Evolutionary conservation across 1,139 yeast species (phyloP).

Genomic region (Saccharomyces hybrid): DNA sequence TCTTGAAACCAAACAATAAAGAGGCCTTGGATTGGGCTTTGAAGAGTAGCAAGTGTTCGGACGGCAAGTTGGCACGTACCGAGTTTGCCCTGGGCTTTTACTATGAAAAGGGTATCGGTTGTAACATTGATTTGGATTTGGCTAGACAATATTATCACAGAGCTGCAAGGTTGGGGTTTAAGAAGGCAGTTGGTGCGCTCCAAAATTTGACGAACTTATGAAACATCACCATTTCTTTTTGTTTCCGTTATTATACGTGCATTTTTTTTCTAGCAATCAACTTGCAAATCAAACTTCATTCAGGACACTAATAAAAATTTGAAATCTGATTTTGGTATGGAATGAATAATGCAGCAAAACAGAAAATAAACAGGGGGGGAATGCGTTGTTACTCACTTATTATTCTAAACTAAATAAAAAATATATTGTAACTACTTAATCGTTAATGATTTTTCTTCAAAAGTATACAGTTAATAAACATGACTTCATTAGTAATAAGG

Average conservation of each 20-base stretch:
- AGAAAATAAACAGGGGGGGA: not conserved
- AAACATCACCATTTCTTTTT: not conserved
- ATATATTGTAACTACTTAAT: not conserved
- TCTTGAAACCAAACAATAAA: constrained; percentile 62
- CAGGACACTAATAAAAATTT: not conserved
- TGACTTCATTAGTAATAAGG: not conserved
- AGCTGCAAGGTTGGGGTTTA: constrained; percentile 56
- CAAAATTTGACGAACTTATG: not conserved
- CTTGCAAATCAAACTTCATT: not conserved
- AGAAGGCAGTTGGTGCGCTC: constrained; percentile 38
- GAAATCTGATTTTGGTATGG: not conserved
- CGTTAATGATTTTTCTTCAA: not conserved
- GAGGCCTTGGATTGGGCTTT: constrained; percentile 72
- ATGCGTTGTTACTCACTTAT: not conserved
- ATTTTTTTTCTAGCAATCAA: not conserved
- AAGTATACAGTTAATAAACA: not conserved
- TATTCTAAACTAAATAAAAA: not conserved
- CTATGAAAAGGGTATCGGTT: constrained; percentile 73
- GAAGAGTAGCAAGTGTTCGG: constrained; percentile 67
- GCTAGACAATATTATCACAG: constrained; percentile 49
- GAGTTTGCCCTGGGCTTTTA: constrained; percentile 78
- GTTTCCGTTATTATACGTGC: not conserved
- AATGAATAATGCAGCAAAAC: not conserved
- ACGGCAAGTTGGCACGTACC: constrained; percentile 72
- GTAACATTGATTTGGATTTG: constrained; percentile 39